Evolutionary conservation across 164 flowering plant genomes (phyloP).

Genomic region (Tetracentron sinense): DNA sequence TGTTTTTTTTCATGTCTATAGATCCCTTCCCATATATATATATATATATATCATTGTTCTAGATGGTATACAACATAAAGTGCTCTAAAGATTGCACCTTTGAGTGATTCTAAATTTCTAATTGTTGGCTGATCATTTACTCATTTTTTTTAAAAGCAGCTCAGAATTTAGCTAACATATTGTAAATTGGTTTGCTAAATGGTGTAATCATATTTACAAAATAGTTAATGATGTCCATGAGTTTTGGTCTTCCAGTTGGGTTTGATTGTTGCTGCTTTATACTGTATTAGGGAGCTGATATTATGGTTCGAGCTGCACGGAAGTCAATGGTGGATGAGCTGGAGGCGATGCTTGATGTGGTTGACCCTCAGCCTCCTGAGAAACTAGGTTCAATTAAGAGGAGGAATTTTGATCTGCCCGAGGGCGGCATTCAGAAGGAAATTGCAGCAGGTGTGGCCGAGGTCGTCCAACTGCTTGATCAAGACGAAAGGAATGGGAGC

Average conservation of each 20-base stretch:
- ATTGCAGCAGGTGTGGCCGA: constrained; percentile 83
- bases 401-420: constrained; percentile 86
- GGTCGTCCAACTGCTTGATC: constrained; percentile 75
- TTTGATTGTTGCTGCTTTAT: constrained; percentile 4
- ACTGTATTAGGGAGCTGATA: constrained; percentile 65
- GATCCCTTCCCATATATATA: too few relatives aligned
- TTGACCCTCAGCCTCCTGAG: constrained; percentile 81
- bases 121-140: too few relatives aligned
- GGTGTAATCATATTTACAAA: too few relatives aligned
- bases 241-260: background rate
- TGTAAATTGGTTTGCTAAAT: too few relatives aligned
- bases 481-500: constrained; percentile 33
- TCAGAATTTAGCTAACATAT: too few relatives aligned
- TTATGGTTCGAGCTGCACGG: constrained; percentile 74
- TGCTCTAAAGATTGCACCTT: too few relatives aligned
- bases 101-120: too few relatives aligned
- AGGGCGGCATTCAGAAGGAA: constrained; percentile 56
- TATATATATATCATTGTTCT: too few relatives aligned
- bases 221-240: background rate
- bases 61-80: too few relatives aligned
- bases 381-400: constrained; percentile 62
- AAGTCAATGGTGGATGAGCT: constrained; percentile 85
- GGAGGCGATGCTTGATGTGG: constrained; percentile 93
- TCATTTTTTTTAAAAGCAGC: too few relatives aligned
- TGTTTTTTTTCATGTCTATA: too few relatives aligned